Conservation (phyloP, 169 alveolate genomes). For the Plasmodium adleri region DNA sequence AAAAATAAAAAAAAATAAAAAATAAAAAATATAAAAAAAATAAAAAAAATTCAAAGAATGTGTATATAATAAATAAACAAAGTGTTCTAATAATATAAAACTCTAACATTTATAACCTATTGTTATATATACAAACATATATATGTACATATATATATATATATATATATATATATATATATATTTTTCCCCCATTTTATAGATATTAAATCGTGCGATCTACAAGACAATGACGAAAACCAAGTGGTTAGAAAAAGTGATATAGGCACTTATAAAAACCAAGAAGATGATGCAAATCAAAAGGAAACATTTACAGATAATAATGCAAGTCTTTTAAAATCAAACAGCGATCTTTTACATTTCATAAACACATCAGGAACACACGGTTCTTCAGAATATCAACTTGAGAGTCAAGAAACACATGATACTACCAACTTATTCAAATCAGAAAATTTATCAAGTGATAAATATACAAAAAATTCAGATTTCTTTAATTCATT, state of each 20-base stretch:
- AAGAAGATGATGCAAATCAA: not conserved
- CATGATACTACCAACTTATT: slow-evolving; percentile 40
- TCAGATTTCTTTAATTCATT: slow-evolving; percentile 11
- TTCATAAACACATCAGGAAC: slow-evolving; percentile 29
- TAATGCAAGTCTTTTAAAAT: not conserved
- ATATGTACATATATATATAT: not conserved
- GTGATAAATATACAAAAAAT: slow-evolving; percentile 15
- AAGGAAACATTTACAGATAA: slow-evolving; percentile 2
- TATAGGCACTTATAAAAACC: not conserved
- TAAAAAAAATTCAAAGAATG: not conserved
- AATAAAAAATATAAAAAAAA: not conserved
- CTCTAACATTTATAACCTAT: too few species aligned
- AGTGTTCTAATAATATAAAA: too few species aligned
- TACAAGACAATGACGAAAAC: not conserved
- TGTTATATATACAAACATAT: not conserved
- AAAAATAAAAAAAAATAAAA: slow-evolving; percentile 7
- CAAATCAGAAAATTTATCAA: slow-evolving; percentile 14
- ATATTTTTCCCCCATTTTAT: not conserved
- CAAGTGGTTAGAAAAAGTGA: not conserved
- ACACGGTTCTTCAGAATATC: slow-evolving; percentile 13
- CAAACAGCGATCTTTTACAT: slow-evolving; percentile 7
- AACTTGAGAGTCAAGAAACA: slow-evolving; percentile 15
- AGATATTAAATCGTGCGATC: not conserved
- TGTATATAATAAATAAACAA: not conserved
- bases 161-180: not conserved